Percentiles rank a stretch among this genome's conserved stretches.
Conservation (phyloP, 768 basidiomycete genomes). For the Tricholomella constricta region DNA sequence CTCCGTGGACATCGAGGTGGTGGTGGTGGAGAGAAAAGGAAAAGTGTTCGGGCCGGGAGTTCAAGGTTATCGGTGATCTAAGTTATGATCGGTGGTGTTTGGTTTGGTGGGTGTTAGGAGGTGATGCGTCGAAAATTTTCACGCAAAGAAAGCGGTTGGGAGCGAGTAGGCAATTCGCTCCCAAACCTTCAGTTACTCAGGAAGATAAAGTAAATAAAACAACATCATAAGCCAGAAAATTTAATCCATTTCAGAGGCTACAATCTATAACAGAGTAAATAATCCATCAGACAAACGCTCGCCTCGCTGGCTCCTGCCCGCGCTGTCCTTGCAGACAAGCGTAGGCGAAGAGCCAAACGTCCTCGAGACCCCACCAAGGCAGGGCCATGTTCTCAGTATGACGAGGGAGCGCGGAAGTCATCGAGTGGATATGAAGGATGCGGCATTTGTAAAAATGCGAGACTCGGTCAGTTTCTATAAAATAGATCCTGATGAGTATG, state of each 20-base stretch:
- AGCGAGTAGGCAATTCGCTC: too few relatives aligned
- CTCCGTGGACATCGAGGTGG: constrained; percentile 5
- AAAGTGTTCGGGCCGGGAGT: neutral
- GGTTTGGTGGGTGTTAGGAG: too few relatives aligned
- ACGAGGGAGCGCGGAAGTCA: constrained; percentile 28
- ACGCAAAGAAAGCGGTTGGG: too few relatives aligned
- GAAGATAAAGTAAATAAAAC: too few relatives aligned
- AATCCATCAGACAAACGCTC: constrained; percentile 27
- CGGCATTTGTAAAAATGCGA: constrained; percentile 32
- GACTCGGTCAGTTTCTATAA: constrained; percentile 32
- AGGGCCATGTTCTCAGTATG: constrained; percentile 27
- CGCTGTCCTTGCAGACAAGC: constrained; percentile 12
- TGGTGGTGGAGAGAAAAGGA: neutral
- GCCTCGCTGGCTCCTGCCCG: constrained; percentile 17
- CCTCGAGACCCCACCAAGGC: constrained; percentile 22
- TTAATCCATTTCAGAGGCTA: neutral
- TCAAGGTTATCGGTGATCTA: too few relatives aligned
- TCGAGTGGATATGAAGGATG: constrained; percentile 31
- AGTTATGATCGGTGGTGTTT: too few relatives aligned
- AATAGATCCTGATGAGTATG: constrained; percentile 33
- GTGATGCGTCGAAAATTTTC: too few relatives aligned
- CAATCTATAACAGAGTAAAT: neutral
- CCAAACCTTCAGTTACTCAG: too few relatives aligned
- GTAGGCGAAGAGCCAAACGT: constrained; percentile 21
- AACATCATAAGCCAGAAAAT: neutral